A percentile compares a stretch with the other conserved stretches of the same genome.
Conservation (phyloP, 169 alveolate species). For the Pseudocohnilembus persalinus region DNA sequence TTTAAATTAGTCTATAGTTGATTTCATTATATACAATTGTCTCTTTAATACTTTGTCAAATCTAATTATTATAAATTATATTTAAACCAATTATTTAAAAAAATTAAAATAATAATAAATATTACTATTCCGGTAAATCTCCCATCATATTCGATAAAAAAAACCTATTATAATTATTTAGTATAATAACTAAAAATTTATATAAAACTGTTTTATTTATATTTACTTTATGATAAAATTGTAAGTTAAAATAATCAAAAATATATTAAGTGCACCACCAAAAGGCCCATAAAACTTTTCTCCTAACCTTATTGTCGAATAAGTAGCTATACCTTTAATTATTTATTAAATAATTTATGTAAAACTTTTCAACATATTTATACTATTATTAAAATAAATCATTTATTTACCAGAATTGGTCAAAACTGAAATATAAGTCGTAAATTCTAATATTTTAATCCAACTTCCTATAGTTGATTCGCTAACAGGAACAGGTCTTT, state of each 20-base stretch:
- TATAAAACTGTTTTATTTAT: no score
- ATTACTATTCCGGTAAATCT: background rate
- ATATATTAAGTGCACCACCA: background rate
- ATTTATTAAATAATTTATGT: no score
- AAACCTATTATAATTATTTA: background rate
- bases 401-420: slow-evolving; percentile 4
- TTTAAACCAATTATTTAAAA: no score
- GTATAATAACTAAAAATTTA: background rate
- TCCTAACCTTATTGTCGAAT: background rate
- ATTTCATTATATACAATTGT: no score
- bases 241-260: background rate
- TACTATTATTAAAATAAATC: no score
- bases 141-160: background rate
- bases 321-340: background rate
- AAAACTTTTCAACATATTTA: background rate
- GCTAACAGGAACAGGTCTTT: slow-evolving; percentile 32
- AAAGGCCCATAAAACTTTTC: background rate
- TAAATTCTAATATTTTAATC: slow-evolving; percentile 8
- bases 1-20: background rate
- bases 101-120: no score
- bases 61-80: background rate
- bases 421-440: slow-evolving; percentile 6
- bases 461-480: slow-evolving; percentile 28
- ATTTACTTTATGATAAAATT: background rate
- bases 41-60: background rate